Evolutionary conservation across 139 green algal genomes (phyloP), one percentile per base, ranked within the genome.

Genomic region (Astrephomene gubernaculifera): DNA sequence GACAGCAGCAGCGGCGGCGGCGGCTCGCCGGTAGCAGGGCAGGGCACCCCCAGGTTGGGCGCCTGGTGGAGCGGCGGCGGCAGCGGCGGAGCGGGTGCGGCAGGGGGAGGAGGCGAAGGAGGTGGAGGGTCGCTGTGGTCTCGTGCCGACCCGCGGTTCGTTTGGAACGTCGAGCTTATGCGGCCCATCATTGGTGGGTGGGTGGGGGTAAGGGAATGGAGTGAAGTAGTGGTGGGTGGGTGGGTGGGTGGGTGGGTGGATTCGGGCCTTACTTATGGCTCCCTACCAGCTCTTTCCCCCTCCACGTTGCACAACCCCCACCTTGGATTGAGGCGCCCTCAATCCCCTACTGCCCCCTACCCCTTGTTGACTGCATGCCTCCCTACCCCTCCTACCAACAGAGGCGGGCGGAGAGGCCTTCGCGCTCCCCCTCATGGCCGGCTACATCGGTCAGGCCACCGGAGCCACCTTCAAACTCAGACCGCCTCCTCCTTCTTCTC

Each of bases 351-450:
- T 25, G 5, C 39, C 25, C 68, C 24, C 24, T 38, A 35, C 6
- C 39, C 6, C 39, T 1, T 52, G 22, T 24, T 39, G 7, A 4
- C 68, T 7, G 25, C 27, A 2, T 24, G 19, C 38, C 38, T 4
- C 36, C 21, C 19, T n/a, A 7, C 2, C 8, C 41, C 69, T 22
- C 1, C 68, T 24, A 2, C 4, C 39, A 17, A n/a, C 35, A 82
- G 73, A 82, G 4, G 73, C 53, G 4, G 73, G 73, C 53, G 73
- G 19, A 24, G 73, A 82, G 36, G n/a, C 53, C 5, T 82, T 82
- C 36, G 73, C 53, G 53, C 73, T 82, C 53, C 73, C 73, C 6
- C 44, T 82, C 53, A 82, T 82, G 73, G 73, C 36, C 9, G 73
- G 73, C 36, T 82, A 82, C 36, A 25, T 82, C 9, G 53, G 73